Conservation (phyloP, 2,329 filamentous ascomycete species). For the Claviceps lovelessii region DNA sequence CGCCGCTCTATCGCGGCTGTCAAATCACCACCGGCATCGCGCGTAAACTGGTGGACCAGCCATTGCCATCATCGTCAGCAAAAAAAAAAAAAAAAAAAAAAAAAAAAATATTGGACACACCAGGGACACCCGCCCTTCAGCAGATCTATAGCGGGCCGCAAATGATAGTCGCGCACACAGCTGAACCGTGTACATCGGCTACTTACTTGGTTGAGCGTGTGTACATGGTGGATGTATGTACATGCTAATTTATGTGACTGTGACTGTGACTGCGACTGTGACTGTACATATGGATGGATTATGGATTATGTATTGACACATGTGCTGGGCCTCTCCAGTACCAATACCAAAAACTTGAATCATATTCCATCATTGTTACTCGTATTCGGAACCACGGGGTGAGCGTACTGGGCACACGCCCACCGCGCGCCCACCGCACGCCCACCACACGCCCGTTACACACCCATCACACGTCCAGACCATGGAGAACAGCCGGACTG, state of each 20-base stretch:
- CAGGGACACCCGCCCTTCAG: neutral
- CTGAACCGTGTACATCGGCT: neutral
- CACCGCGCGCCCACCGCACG: neutral
- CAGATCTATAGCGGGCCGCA: neutral
- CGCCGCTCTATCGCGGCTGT: neutral
- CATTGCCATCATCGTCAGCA: neutral
- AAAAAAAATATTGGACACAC: neutral
- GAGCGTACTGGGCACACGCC: neutral
- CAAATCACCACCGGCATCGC: neutral
- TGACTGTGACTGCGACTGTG: neutral
- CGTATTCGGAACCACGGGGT: slow-evolving; percentile 2
- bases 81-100: neutral
- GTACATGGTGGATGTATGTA: neutral
- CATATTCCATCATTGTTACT: neutral
- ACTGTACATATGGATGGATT: no score
- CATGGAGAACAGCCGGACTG: neutral
- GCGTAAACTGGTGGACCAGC: neutral
- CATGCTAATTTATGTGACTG: neutral
- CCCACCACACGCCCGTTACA: neutral
- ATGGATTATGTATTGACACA: neutral
- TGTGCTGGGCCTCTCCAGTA: neutral
- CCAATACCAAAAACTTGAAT: neutral
- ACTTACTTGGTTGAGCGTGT: no score
- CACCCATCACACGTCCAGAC: neutral
- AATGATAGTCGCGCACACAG: neutral